These are phyloP conservation scores for Mycena capillaripes DNA, from an alignment of 768 basidiomycete genomes.

Conservation along the genomic window DNA sequence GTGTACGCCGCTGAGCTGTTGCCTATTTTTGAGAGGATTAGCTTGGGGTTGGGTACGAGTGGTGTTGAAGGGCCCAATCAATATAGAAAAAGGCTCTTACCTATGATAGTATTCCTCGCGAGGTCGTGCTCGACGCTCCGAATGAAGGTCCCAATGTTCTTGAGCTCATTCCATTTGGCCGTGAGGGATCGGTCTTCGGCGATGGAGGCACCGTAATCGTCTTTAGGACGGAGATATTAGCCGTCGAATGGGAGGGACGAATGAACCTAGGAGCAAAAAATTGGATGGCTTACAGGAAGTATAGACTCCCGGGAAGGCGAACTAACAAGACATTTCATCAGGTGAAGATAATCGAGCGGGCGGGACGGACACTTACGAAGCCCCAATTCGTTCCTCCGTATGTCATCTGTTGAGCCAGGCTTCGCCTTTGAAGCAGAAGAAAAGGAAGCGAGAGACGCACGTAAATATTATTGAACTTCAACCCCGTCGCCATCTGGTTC, in stretches of 20 bases:
- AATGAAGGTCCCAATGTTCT: slow-evolving; percentile 29
- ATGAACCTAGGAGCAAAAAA: neutral
- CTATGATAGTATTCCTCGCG: slow-evolving; percentile 23
- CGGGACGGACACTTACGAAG: slow-evolving; percentile 13
- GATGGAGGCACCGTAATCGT: slow-evolving; percentile 29
- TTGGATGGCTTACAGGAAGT: slow-evolving; percentile 22
- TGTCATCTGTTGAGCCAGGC: slow-evolving; percentile 22
- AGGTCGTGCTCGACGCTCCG: slow-evolving; percentile 28
- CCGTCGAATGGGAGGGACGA: neutral
- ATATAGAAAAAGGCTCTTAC: slow-evolving; percentile 2
- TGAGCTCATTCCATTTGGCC: slow-evolving; percentile 28
- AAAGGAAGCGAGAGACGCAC: slow-evolving; percentile 9
- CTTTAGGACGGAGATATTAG: slow-evolving; percentile 7
- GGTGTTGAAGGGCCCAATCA: neutral
- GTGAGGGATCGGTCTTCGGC: slow-evolving; percentile 30
- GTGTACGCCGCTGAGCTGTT: slow-evolving; percentile 26
- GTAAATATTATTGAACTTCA: slow-evolving; percentile 30
- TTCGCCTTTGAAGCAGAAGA: neutral
- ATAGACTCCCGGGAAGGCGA: slow-evolving; percentile 23
- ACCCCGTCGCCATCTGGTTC: slow-evolving; percentile 30
- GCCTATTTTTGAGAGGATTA: slow-evolving; percentile 9
- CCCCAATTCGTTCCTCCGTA: slow-evolving; percentile 32
- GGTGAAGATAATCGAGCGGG: neutral
- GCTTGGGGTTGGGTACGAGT: neutral
- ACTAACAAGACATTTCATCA: slow-evolving; percentile 15